Evolutionary conservation across 805 yeast genomes (phyloP).

Genomic region (Barnettozyma sp.): DNA sequence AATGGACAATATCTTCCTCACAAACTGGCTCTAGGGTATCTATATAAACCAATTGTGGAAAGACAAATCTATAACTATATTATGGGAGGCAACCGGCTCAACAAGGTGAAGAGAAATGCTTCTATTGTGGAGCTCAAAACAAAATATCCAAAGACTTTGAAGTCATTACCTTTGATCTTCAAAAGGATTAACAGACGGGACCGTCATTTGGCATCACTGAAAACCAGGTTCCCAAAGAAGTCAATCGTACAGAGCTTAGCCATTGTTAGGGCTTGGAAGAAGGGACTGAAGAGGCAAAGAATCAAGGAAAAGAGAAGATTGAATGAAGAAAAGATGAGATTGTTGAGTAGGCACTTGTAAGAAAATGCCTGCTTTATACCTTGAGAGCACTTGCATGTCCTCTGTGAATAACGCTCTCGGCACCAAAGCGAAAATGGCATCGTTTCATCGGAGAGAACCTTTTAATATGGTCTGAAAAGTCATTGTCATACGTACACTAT

Average conservation of each 20-base stretch:
- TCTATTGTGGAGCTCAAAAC: slow-evolving; percentile 16
- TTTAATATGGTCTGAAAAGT: no score
- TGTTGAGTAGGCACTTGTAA: not conserved
- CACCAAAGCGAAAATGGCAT: no score
- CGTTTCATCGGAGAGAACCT: no score
- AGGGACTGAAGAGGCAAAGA: slow-evolving; percentile 5
- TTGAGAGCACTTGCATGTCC: no score
- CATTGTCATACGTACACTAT: no score
- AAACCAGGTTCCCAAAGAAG: slow-evolving; percentile 1
- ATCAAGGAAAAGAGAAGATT: slow-evolving; percentile 5
- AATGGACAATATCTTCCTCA: slow-evolving; percentile 23
- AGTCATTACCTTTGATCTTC: slow-evolving; percentile 14
- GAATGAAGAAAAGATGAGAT: slow-evolving; percentile 1
- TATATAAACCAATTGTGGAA: slow-evolving; percentile 16
- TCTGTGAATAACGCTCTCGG: no score
- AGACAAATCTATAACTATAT: slow-evolving; percentile 24
- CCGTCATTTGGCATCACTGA: slow-evolving; percentile 6
- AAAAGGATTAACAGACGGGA: slow-evolving; percentile 21
- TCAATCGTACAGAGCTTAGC: not conserved
- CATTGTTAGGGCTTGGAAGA: not conserved
- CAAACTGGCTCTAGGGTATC: slow-evolving; percentile 24
- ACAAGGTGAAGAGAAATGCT: slow-evolving; percentile 11
- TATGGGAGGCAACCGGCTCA: slow-evolving; percentile 8
- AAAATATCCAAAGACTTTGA: slow-evolving; percentile 30
- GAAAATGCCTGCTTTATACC: no score